phyloP scores from a whole-genome alignment of 495 filamentous ascomycete genomes.

The Apiosordaria backusii region DNA sequence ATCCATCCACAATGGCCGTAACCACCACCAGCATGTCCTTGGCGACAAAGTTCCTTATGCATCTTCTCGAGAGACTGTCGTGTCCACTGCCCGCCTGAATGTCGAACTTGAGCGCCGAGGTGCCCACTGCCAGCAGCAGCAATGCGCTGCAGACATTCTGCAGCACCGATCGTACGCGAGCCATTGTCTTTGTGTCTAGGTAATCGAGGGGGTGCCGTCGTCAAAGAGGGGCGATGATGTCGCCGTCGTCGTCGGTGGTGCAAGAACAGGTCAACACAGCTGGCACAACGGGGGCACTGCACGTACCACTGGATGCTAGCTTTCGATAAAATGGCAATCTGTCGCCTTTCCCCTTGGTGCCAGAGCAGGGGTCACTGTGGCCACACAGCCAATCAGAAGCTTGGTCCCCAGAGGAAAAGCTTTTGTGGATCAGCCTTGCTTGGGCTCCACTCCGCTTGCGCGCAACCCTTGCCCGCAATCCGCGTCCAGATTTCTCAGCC shows the following conservation, averaged over 20 bases:
- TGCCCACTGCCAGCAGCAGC: slow-evolving; percentile 56
- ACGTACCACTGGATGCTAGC: not conserved
- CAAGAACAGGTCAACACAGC: not conserved
- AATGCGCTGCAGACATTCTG: slow-evolving; percentile 45
- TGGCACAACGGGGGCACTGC: not conserved
- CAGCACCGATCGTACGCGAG: slow-evolving; percentile 39
- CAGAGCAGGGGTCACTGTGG: slow-evolving; percentile 1
- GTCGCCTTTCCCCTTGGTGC: slow-evolving; percentile 5
- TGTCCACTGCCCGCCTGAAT: slow-evolving; percentile 64
- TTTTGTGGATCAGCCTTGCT: slow-evolving; percentile 11
- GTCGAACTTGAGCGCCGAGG: slow-evolving; percentile 89
- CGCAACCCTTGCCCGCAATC: slow-evolving; percentile 8
- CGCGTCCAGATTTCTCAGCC: slow-evolving; percentile 27
- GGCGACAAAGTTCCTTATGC: slow-evolving; percentile 93
- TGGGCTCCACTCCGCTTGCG: slow-evolving; percentile 6
- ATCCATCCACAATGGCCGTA: slow-evolving; percentile 82
- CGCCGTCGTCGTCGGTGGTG: slow-evolving; percentile 10
- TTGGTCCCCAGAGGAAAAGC: not conserved
- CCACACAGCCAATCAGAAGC: slow-evolving; percentile 23
- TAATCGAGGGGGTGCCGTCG: not conserved
- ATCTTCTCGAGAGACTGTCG: slow-evolving; percentile 63
- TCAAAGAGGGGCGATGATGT: not conserved
- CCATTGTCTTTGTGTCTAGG: slow-evolving; percentile 29
- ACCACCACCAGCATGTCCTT: slow-evolving; percentile 96
- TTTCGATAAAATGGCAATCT: slow-evolving; percentile 10